Evolutionary conservation across 2,329 filamentous ascomycete genomes (phyloP).

Genomic region (Aspergillus fischeri): DNA sequence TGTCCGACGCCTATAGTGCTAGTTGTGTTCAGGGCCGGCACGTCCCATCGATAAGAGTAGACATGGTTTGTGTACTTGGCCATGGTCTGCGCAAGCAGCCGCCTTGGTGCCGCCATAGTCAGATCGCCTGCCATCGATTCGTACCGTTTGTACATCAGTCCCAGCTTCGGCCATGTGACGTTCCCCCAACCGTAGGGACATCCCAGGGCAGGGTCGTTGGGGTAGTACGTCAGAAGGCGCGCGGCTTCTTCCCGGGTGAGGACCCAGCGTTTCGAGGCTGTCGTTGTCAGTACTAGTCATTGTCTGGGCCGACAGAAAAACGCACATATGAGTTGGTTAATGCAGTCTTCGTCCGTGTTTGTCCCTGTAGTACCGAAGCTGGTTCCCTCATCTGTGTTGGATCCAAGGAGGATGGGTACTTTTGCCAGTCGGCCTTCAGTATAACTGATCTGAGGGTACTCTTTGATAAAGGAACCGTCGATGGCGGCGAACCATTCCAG

Average conservation of each 20-base stretch:
- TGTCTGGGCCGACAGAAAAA: neutral
- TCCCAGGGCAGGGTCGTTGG: constrained; percentile 45
- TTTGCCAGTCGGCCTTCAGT: constrained; percentile 55
- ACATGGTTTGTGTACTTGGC: constrained; percentile 14
- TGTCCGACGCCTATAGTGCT: constrained; percentile 26
- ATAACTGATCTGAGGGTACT: constrained; percentile 53
- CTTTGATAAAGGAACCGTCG: constrained; percentile 55
- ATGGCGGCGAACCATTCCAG: constrained; percentile 41
- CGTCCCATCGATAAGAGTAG: constrained; percentile 29
- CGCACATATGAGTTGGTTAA: constrained; percentile 28
- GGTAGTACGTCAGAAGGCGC: constrained; percentile 48
- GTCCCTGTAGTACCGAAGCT: constrained; percentile 51
- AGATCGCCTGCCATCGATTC: constrained; percentile 28
- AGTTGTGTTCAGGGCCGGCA: constrained; percentile 23
- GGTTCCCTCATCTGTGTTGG: constrained; percentile 63
- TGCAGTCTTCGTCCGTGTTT: constrained; percentile 52
- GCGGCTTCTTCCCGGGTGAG: constrained; percentile 25
- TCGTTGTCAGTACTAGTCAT: constrained; percentile 9
- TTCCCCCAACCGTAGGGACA: constrained; percentile 43
- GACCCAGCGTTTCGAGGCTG: constrained; percentile 27
- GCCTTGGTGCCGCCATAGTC: constrained; percentile 26
- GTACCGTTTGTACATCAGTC: constrained; percentile 29
- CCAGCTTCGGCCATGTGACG: constrained; percentile 23
- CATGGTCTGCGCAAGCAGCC: constrained; percentile 26
- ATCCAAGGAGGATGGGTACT: constrained; percentile 60